Percentiles rank a stretch among this genome's conserved stretches.
Evolutionary conservation across 2,329 filamentous ascomycete genomes (phyloP).

Genomic region (Botrytis paeoniae): DNA sequence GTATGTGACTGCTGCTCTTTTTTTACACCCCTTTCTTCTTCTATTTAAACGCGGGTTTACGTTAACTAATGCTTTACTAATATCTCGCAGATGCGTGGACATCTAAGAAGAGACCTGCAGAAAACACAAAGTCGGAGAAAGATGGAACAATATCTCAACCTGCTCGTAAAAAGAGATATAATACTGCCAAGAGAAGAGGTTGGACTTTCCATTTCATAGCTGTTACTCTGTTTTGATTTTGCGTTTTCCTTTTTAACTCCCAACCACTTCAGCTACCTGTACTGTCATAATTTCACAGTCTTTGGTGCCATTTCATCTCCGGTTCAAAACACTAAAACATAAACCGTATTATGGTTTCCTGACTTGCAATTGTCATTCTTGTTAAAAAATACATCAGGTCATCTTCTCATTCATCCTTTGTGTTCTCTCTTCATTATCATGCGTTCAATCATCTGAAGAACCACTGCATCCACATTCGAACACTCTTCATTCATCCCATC

Average conservation of each 20-base stretch:
- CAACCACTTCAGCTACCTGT: background rate
- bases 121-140: background rate
- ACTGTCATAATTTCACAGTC: background rate
- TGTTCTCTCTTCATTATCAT: background rate
- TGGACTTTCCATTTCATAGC: background rate
- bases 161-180: background rate
- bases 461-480: accelerated
- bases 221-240: background rate
- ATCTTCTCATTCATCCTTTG: background rate
- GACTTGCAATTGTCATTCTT: background rate
- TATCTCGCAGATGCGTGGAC: background rate
- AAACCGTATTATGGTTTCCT: background rate
- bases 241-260: accelerated
- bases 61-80: background rate
- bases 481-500: background rate
- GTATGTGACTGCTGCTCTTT: background rate
- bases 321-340: background rate
- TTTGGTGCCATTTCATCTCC: background rate
- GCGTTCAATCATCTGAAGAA: no score
- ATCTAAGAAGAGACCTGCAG: background rate
- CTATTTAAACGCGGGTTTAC: no score
- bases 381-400: no score
- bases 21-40: background rate
- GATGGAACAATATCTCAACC: background rate
- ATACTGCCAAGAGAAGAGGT: background rate